Base-by-base conservation (phyloP, 768 basidiomycete genomes). In the Tylopilus balloui region DNA sequence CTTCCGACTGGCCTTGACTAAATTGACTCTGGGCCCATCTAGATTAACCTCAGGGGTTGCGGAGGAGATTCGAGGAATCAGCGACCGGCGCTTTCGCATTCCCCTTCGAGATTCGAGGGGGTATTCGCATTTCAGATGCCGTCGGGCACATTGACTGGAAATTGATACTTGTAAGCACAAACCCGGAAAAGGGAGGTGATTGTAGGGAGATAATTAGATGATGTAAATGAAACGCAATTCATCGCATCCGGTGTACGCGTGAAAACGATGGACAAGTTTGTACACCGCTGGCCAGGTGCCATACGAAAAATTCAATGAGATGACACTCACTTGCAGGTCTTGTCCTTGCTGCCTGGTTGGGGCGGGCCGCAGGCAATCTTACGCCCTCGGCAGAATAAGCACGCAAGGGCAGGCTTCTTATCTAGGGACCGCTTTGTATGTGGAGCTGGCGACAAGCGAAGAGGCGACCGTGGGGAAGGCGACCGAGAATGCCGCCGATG, bases 321-420 rank as follows among this genome's bases (percentile, higher is more conserved):
- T 6, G 11, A 45, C 40, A 76, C 83, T 73, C 56, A 83, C 83
- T 83, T 83, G 81, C 83, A 85, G 0, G 80, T 79, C 52, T 73
- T 73, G 53, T 80, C 78, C 42, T 70, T 69, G 53, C 76, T 79
- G 9, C 74, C 77, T 1, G 76, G 72, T 12, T 72, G 56, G 3
- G 81, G 79, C 11, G 81, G 77, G 0, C 83, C 83, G 51, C 83
- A 85, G 9, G 83, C 83, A 42, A 85, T 85, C 67, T 84, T 84
- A 35, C 83, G 71, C 6, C 80, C 81, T 34, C 83, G 72, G 59
- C 83, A 84, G 58, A 84, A 84, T 6, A 81, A 67, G 53, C 83
- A 84, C 1, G 83, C 83, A 1, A 84, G 69, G 3, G 78, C 73
- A 14, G 83, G 83, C 53, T 83, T 84, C 69, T 78, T 80, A 45